Conservation (phyloP, 1,284 basidiomycete genomes). For the Takashimella tepidaria region DNA sequence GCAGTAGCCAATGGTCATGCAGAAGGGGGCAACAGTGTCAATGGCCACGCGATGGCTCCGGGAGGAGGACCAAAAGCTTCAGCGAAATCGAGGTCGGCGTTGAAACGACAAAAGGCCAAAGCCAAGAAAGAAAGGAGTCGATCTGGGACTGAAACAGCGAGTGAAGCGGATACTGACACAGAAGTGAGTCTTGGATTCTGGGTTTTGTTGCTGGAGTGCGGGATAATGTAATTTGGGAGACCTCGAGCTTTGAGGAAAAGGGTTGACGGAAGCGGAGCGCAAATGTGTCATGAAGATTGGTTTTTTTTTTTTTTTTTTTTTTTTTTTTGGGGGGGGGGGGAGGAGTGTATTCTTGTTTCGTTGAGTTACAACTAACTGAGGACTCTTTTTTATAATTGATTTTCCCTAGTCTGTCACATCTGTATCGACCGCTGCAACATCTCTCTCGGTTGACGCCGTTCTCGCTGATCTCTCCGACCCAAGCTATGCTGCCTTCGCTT, state of each 20-base stretch:
- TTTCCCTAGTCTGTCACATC: constrained; percentile 13
- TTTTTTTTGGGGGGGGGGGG: too few relatives aligned
- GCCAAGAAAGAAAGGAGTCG: constrained; percentile 20
- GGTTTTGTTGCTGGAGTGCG: too few relatives aligned
- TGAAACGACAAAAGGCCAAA: constrained; percentile 45
- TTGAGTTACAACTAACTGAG: too few relatives aligned
- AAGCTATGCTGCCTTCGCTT: constrained; percentile 39
- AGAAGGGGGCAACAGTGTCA: constrained; percentile 19
- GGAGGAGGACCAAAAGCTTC: constrained; percentile 19
- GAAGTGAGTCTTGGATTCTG: constrained; percentile 43
- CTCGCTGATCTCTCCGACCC: constrained; percentile 36
- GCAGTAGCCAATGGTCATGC: constrained; percentile 22
- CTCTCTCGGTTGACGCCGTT: constrained; percentile 21
- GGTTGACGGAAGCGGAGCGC: too few relatives aligned
- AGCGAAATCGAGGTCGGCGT: constrained; percentile 38
- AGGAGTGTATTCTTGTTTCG: too few relatives aligned
- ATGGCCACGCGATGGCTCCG: constrained; percentile 4
- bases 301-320: too few relatives aligned
- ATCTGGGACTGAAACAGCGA: constrained; percentile 26
- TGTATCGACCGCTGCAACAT: constrained; percentile 24
- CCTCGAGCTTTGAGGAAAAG: too few relatives aligned
- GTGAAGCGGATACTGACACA: constrained; percentile 28
- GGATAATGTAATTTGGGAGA: too few relatives aligned
- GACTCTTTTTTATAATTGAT: too few relatives aligned
- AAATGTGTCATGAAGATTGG: too few relatives aligned